phyloP scores from a whole-genome alignment of 345 rosid genomes.

The Lepidium africanum region DNA sequence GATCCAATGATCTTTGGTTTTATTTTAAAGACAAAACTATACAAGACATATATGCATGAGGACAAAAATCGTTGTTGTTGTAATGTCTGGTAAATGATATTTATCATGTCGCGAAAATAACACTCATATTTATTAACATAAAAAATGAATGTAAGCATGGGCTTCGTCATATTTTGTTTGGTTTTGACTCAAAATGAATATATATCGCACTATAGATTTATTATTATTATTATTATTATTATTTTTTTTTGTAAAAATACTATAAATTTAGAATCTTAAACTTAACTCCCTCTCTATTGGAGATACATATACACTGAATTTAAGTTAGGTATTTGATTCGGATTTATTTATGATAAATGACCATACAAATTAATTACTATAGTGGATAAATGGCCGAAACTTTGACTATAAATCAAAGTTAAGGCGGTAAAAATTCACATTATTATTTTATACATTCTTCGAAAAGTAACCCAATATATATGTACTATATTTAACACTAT shows the following conservation, averaged over 20 bases:
- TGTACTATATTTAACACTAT: no score
- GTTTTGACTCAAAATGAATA: background rate
- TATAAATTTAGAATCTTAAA: background rate
- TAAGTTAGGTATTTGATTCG: no score
- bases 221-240: no score
- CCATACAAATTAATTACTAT: no score
- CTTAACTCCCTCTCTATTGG: background rate
- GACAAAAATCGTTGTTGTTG: background rate
- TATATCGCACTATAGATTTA: background rate
- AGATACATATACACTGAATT: no score
- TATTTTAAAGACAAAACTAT: background rate
- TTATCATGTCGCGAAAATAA: background rate
- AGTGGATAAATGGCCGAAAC: no score
- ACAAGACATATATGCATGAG: background rate
- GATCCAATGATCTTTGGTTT: background rate
- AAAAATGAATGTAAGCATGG: background rate
- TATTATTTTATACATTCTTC: no score
- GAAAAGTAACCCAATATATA: no score
- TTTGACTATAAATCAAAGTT: no score
- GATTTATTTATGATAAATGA: no score
- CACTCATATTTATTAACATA: background rate
- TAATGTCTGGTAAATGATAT: background rate
- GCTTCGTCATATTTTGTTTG: background rate
- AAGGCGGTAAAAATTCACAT: no score
- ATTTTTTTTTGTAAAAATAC: no score